These are phyloP conservation scores for Blechomonas ayalai DNA, from an alignment of 208 protist genomes.

Conservation along the genomic window DNA sequence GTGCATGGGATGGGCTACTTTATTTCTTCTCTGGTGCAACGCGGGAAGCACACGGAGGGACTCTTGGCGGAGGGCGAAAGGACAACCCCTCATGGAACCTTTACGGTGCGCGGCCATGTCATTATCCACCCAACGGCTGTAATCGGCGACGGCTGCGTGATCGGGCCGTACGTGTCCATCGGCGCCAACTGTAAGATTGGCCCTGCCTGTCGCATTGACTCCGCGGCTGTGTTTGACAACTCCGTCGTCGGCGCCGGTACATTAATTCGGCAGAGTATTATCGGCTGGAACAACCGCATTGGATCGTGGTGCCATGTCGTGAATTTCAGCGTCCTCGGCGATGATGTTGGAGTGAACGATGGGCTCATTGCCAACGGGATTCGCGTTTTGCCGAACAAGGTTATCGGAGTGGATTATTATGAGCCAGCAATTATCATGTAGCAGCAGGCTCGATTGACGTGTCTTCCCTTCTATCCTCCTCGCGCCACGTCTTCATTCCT, in stretches of 20 bases:
- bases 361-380: constrained; percentile 91
- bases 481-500: too few species aligned
- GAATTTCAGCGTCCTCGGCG: constrained; percentile 92
- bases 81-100: constrained; percentile 14
- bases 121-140: constrained; percentile 87
- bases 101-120: constrained; percentile 63
- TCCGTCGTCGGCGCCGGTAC: constrained; percentile 66
- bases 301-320: constrained; percentile 91
- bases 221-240: constrained; percentile 86
- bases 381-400: constrained; percentile 94
- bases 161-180: constrained; percentile 95
- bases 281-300: constrained; percentile 95
- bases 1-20: constrained; percentile 86
- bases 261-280: constrained; percentile 87
- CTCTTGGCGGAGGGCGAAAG: constrained; percentile 20
- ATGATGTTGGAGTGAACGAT: constrained; percentile 92
- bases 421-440: constrained; percentile 93
- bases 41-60: constrained; percentile 12
- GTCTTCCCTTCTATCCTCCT: too few species aligned
- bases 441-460: too few species aligned
- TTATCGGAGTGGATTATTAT: constrained; percentile 70
- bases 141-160: constrained; percentile 89
- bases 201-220: constrained; percentile 70
- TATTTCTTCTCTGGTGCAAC: constrained; percentile 49
- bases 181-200: constrained; percentile 92